Percentiles rank a stretch among this genome's conserved stretches.
Evolutionary conservation across 768 basidiomycete species (phyloP).

Genomic region (Holtermanniella nyarrowii): DNA sequence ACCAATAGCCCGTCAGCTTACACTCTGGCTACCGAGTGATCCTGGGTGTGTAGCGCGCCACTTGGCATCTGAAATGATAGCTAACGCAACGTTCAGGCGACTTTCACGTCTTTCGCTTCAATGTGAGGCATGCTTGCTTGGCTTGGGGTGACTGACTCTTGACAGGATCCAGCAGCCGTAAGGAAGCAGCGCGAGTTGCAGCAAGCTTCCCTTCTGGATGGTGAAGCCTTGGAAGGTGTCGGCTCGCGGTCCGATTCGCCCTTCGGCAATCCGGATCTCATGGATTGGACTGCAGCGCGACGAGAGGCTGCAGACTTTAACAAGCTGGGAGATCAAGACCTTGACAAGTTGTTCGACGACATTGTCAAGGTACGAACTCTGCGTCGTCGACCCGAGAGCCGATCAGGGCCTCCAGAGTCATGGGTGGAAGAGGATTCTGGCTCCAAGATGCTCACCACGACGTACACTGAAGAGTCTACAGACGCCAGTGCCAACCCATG

Average conservation of each 20-base stretch:
- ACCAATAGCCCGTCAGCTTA: slow-evolving; percentile 59
- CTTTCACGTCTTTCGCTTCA: slow-evolving; percentile 95
- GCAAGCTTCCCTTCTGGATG: slow-evolving; percentile 15
- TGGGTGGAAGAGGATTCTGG: slow-evolving; percentile 13
- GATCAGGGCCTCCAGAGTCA: slow-evolving; percentile 14
- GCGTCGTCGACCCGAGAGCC: slow-evolving; percentile 26
- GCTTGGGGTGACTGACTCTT: too few relatives aligned
- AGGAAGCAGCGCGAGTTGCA: slow-evolving; percentile 24
- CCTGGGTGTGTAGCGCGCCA: slow-evolving; percentile 50
- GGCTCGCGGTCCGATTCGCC: slow-evolving; percentile 16
- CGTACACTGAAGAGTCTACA: slow-evolving; percentile 22
- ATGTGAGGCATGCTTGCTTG: slow-evolving; percentile 13
- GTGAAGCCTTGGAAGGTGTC: slow-evolving; percentile 7
- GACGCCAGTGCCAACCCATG: slow-evolving; percentile 25
- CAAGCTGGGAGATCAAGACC: slow-evolving; percentile 84
- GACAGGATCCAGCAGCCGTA: slow-evolving; percentile 29
- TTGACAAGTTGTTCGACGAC: slow-evolving; percentile 69
- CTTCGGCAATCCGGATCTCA: slow-evolving; percentile 16
- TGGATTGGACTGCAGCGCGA: slow-evolving; percentile 96
- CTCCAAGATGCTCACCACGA: slow-evolving; percentile 15
- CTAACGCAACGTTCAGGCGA: too few relatives aligned
- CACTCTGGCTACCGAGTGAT: slow-evolving; percentile 94
- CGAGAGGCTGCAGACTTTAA: slow-evolving; percentile 89
- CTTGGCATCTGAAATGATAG: too few relatives aligned
- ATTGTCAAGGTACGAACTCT: slow-evolving; percentile 48